Evolutionary conservation across 768 basidiomycete species (phyloP).

Genomic region (Pisolithus albus): DNA sequence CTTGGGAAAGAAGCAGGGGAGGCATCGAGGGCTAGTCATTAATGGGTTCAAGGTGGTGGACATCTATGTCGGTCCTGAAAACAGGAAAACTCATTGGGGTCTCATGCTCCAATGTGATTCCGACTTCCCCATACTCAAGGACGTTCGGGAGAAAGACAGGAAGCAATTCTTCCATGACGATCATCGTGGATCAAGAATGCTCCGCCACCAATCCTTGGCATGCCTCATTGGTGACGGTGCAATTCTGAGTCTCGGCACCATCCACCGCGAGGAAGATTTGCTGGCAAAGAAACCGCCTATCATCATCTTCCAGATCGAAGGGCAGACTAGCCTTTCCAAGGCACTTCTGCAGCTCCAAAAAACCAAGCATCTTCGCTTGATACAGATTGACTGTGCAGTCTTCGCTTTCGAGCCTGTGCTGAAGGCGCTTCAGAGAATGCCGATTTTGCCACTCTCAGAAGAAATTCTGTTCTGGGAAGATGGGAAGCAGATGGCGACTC

Average conservation of each 20-base stretch:
- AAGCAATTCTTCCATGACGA: constrained; percentile 33
- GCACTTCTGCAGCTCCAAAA: constrained; percentile 36
- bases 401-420: constrained; percentile 62
- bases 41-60: constrained; percentile 32
- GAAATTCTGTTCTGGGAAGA: constrained; percentile 53
- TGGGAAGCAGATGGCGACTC: constrained; percentile 12
- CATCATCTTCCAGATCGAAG: constrained; percentile 49
- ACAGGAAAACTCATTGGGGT: constrained; percentile 32
- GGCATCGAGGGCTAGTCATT: constrained; percentile 32
- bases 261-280: constrained; percentile 48
- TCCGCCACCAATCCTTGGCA: constrained; percentile 49
- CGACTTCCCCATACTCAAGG: constrained; percentile 34
- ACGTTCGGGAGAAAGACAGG: constrained; percentile 30
- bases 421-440: constrained; percentile 44
- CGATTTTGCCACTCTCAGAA: constrained; percentile 36
- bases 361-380: constrained; percentile 33
- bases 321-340: constrained; percentile 30
- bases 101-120: constrained; percentile 31
- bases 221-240: constrained; percentile 45
- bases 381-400: constrained; percentile 55
- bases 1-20: constrained; percentile 33
- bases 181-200: constrained; percentile 27
- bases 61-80: constrained; percentile 27
- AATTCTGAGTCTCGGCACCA: constrained; percentile 45
- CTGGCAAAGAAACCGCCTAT: constrained; percentile 42